A percentile compares a stretch with the other conserved stretches of the same genome.
Conservation (phyloP, 805 yeast genomes). For the Kluyveromyces aestuarii region DNA sequence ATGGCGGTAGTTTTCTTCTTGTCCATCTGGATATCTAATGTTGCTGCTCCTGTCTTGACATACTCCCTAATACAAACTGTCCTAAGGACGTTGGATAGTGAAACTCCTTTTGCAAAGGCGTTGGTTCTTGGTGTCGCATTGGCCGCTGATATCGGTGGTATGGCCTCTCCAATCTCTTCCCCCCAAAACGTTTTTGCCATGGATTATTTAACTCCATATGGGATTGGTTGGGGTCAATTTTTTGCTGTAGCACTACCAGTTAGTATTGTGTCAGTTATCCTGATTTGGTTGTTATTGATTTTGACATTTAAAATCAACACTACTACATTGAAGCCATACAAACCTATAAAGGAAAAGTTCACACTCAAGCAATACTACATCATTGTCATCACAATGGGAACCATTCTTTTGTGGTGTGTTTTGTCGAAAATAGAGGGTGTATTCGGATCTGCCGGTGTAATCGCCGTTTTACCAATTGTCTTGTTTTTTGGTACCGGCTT, state of each 20-base stretch:
- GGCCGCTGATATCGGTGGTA: conserved; percentile 89
- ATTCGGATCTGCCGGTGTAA: conserved; percentile 88
- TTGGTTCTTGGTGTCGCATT: conserved; percentile 84
- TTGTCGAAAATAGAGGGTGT: conserved; percentile 59
- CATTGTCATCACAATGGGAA: conserved; percentile 53
- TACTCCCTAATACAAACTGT: conserved; percentile 82
- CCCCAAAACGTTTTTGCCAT: conserved; percentile 93
- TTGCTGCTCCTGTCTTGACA: conserved; percentile 91
- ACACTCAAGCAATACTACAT: conserved; percentile 68
- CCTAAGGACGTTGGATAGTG: conserved; percentile 65
- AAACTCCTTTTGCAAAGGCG: conserved; percentile 75
- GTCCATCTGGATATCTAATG: conserved; percentile 94
- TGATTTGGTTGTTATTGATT: conserved; percentile 62
- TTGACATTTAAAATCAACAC: conserved; percentile 44
- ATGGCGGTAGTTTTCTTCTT: conserved; percentile 80
- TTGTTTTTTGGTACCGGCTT: conserved; percentile 86
- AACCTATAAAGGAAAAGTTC: conserved; percentile 54
- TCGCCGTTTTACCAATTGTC: conserved; percentile 80
- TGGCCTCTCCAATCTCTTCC: conserved; percentile 93
- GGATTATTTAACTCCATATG: conserved; percentile 62
- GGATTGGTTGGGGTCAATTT: conserved; percentile 82
- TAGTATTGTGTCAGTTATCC: conserved; percentile 47
- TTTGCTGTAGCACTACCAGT: conserved; percentile 83
- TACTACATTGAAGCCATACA: conserved; percentile 38
- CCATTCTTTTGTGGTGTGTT: conserved; percentile 86